Base-by-base conservation (phyloP, 1,139 yeast species). In the Lodderomyces metapsilosis region DNA sequence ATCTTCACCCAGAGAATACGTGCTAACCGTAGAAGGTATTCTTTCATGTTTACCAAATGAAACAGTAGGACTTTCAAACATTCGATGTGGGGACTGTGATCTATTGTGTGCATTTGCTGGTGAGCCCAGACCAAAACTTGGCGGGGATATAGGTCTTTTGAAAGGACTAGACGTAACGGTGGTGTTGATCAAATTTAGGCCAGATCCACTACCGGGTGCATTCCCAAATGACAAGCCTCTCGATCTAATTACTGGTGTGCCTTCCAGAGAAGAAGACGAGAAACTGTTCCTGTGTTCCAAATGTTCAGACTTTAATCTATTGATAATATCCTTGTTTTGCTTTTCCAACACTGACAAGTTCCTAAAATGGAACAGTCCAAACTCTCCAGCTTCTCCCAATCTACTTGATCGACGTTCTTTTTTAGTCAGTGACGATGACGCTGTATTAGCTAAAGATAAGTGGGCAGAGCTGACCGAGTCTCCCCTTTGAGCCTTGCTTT, bases 251-350 rank as follows among this genome's bases (percentile, higher is more conserved):
- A 40, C 33, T 3, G 74, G 67, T 0, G 71, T 62, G 0, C 72
- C 64, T 15, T 72, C 77, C 1, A 75, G 67, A 3, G 76, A 69
- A 2, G 74, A 62, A 11, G 52, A 44, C 13, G 80, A 68, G 44
- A 65, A 65, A 48, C 76, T 70, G 44, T 61, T 60, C 18, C 76
- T 49, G 48, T 71, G 78, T 49, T 82, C 87, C 47, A 82, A 52
- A 61, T 88, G 96, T 58, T 92, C 98, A 36, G 75, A 82, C 55
- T 88, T 87, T 54, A 94, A 74, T 49, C 96, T 69, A 55, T 87
- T 87, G 45, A 94, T 88, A 12, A 88, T 91, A 61, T 91, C 98
- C 57, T 88, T 88, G 56, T 94, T 94, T 13, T 96, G 98, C 55
- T 86, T 87, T 53, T 92, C 98, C 47, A 94, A 71, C 4, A 94